Percentiles rank a stretch among this genome's conserved stretches.
Conservation (phyloP, 1,284 basidiomycete species). For the Pseudozyma tsukubaensis region DNA sequence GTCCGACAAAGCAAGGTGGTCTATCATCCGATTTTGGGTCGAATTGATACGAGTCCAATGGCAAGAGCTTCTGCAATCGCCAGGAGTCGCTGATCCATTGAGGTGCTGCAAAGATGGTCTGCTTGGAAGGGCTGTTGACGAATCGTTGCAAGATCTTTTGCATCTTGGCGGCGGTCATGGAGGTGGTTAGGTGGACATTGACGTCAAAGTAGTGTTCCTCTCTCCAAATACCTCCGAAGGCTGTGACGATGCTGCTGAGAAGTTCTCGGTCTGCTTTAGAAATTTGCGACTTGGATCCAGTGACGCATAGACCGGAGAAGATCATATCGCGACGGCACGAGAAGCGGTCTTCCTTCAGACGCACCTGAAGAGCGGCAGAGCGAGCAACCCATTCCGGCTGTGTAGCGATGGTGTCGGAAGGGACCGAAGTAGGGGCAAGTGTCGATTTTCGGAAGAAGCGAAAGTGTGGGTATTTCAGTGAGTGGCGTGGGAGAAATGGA, state of each 20-base stretch:
- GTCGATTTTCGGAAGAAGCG: constrained; percentile 19
- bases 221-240: constrained; percentile 85
- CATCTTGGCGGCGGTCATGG: constrained; percentile 36
- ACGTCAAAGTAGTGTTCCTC: constrained; percentile 81
- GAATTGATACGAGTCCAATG: constrained; percentile 78
- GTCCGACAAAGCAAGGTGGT: constrained; percentile 39
- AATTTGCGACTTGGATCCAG: constrained; percentile 71
- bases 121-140: constrained; percentile 73
- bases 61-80: constrained; percentile 74
- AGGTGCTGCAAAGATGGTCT: constrained; percentile 77
- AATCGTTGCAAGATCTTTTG: constrained; percentile 18
- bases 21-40: constrained; percentile 70
- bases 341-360: constrained; percentile 72
- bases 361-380: constrained; percentile 36
- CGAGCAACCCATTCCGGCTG: constrained; percentile 59
- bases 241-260: constrained; percentile 77
- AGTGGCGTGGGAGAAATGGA: neutral
- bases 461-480: neutral
- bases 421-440: neutral
- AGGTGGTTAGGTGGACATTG: constrained; percentile 80
- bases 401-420: constrained; percentile 11
- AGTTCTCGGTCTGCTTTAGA: constrained; percentile 77
- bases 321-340: constrained; percentile 80
- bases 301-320: constrained; percentile 81
- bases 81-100: constrained; percentile 87